Evolutionary conservation across 306 rosid species (phyloP).

Genomic region (Hippophae gyantsensis): DNA sequence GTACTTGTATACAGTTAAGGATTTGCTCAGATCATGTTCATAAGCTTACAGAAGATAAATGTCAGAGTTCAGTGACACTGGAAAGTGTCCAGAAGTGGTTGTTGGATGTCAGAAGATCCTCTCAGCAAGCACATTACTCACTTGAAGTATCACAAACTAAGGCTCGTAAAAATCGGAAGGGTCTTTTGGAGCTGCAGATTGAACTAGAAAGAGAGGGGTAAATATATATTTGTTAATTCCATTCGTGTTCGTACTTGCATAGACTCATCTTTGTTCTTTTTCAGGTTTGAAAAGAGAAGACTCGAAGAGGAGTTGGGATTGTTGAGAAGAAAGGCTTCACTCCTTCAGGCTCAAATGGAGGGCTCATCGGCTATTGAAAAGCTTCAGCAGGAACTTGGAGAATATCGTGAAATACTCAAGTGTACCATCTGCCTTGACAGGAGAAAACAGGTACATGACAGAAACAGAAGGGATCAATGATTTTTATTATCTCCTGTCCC

Average conservation of each 20-base stretch:
- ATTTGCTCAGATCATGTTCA: conserved; percentile 58
- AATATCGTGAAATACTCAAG: conserved; percentile 73
- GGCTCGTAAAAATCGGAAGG: conserved; percentile 38
- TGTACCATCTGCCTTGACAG: conserved; percentile 81
- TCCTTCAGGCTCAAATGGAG: conserved; percentile 54
- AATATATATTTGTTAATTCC: conserved; percentile 1
- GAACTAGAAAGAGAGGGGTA: conserved; percentile 85
- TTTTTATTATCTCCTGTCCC: background rate
- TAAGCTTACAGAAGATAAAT: conserved; percentile 47
- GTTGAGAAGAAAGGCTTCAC: conserved; percentile 52
- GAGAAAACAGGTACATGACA: conserved; percentile 64
- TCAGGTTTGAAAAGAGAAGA: conserved; percentile 71
- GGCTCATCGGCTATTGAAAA: conserved; percentile 60
- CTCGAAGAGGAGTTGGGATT: conserved; percentile 65
- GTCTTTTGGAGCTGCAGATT: conserved; percentile 51
- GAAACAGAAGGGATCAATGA: background rate
- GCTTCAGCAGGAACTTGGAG: conserved; percentile 79
- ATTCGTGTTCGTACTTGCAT: background rate
- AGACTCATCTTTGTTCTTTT: conserved; percentile 7
- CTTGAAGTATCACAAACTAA: conserved; percentile 56
- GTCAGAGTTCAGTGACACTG: conserved; percentile 37
- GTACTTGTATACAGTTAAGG: conserved; percentile 54
- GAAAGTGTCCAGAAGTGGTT: conserved; percentile 60
- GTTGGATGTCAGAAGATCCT: conserved; percentile 47
- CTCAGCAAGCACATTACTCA: conserved; percentile 51